Evolutionary conservation across 2,329 filamentous ascomycete genomes (phyloP).

Genomic region (Pseudocercospora vitis): DNA sequence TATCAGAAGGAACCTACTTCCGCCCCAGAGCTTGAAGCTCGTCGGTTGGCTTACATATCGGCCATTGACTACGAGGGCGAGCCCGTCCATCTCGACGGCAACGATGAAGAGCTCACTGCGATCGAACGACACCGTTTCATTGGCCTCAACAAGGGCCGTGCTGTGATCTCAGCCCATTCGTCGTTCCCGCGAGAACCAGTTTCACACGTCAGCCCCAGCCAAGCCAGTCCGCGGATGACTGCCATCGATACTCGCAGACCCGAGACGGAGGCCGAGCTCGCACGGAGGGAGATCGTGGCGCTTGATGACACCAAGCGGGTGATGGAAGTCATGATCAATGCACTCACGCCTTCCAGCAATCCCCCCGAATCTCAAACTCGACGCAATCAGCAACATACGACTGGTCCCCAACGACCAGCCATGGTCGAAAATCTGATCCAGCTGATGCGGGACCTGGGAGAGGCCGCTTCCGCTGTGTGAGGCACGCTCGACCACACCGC

Average conservation of each 20-base stretch:
- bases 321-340: slow-evolving; percentile 27
- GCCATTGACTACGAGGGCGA: slow-evolving; percentile 23
- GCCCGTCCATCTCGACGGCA: slow-evolving; percentile 22
- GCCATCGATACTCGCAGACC: slow-evolving; percentile 15
- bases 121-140: slow-evolving; percentile 27
- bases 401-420: slow-evolving; percentile 23
- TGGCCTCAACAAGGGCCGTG: slow-evolving; percentile 22
- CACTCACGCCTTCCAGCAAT: slow-evolving; percentile 21
- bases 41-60: slow-evolving; percentile 1
- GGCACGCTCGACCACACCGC: neutral
- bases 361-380: slow-evolving; percentile 14
- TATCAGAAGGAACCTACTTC: neutral
- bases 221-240: slow-evolving; percentile 11
- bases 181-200: slow-evolving; percentile 16
- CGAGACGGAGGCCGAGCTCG: slow-evolving; percentile 13
- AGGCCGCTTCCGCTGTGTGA: slow-evolving; percentile 23
- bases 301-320: slow-evolving; percentile 21
- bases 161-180: slow-evolving; percentile 22
- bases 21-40: slow-evolving; percentile 1
- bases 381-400: neutral
- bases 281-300: slow-evolving; percentile 16
- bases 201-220: slow-evolving; percentile 9
- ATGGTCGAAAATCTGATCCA: slow-evolving; percentile 28
- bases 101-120: slow-evolving; percentile 20
- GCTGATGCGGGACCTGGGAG: slow-evolving; percentile 25